phyloP scores from a whole-genome alignment of 306 rosid species.

The Casuarina glauca region DNA sequence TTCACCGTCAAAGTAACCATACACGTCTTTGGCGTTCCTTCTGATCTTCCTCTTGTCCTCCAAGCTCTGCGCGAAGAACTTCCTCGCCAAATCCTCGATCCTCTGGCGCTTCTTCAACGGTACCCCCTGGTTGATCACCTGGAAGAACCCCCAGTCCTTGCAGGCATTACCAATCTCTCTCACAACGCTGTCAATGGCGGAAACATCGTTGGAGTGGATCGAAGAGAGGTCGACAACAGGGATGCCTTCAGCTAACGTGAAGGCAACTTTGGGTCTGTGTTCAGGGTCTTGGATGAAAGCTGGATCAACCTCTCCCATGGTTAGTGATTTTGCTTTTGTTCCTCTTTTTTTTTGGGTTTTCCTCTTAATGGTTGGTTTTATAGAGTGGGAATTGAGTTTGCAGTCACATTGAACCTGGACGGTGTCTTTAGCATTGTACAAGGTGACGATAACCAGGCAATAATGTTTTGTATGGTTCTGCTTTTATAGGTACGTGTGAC shows the following conservation, averaged over 20 bases:
- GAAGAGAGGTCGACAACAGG: constrained; percentile 54
- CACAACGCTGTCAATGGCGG: constrained; percentile 29
- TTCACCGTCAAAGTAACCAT: constrained; percentile 62
- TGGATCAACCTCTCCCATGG: constrained; percentile 51
- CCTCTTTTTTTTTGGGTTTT: not conserved
- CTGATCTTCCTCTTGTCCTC: constrained; percentile 60
- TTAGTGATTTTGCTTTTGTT: not conserved
- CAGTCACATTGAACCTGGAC: constrained; percentile 31
- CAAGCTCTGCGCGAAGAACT: constrained; percentile 54
- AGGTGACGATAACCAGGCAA: not conserved
- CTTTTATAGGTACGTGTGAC: not conserved
- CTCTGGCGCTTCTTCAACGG: constrained; percentile 30
- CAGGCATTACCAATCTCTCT: constrained; percentile 56
- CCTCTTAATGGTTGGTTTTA: not conserved
- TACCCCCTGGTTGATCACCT: constrained; percentile 65
- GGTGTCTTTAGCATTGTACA: not conserved
- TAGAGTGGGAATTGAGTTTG: not conserved
- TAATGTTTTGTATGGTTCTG: not conserved
- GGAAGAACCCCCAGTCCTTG: constrained; percentile 75
- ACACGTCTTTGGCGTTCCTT: constrained; percentile 24
- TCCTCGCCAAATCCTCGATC: constrained; percentile 32
- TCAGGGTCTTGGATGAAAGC: constrained; percentile 59
- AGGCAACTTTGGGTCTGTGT: constrained; percentile 56
- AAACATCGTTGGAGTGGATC: constrained; percentile 16
- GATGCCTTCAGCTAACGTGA: constrained; percentile 43